phyloP scores from a whole-genome alignment of 768 basidiomycete species.

The Rhizopogon vesiculosus region DNA sequence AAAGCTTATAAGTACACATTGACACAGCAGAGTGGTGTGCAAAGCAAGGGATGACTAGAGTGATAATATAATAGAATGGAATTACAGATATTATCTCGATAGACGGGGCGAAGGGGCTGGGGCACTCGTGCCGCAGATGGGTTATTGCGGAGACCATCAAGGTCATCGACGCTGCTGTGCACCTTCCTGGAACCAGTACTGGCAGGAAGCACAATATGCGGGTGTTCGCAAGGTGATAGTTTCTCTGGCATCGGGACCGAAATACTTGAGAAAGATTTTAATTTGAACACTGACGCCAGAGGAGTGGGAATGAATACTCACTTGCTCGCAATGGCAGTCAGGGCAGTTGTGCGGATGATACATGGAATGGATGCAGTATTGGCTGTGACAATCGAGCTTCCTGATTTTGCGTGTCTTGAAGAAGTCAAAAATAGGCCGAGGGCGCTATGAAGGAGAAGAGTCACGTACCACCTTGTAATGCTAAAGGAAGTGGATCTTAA shows the following conservation, averaged over 20 bases:
- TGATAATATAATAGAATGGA: conserved; percentile 24
- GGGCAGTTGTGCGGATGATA: conserved; percentile 37
- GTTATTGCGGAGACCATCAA: conserved; percentile 1
- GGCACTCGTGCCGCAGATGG: neutral
- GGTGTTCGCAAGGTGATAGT: conserved; percentile 45
- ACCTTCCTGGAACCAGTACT: conserved; percentile 52
- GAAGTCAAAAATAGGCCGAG: conserved; percentile 21
- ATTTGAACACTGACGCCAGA: conserved; percentile 3
- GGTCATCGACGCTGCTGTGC: conserved; percentile 33
- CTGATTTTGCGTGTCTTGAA: conserved; percentile 28
- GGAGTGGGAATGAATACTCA: conserved; percentile 18
- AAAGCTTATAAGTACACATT: conserved; percentile 12
- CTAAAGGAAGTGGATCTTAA: conserved; percentile 22
- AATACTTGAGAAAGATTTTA: conserved; percentile 40
- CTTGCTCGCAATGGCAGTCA: conserved; percentile 41
- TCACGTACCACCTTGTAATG: conserved; percentile 67
- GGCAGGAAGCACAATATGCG: conserved; percentile 54
- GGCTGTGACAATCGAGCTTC: conserved; percentile 30
- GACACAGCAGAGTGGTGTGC: conserved; percentile 13
- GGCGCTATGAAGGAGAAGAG: conserved; percentile 30
- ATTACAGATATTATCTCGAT: conserved; percentile 1
- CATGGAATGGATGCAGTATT: conserved; percentile 35
- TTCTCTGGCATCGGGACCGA: conserved; percentile 67
- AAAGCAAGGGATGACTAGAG: conserved; percentile 14
- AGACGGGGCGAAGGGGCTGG: neutral